Base-by-base conservation (phyloP, 257 asterid genomes). In the Catharanthus roseus region DNA sequence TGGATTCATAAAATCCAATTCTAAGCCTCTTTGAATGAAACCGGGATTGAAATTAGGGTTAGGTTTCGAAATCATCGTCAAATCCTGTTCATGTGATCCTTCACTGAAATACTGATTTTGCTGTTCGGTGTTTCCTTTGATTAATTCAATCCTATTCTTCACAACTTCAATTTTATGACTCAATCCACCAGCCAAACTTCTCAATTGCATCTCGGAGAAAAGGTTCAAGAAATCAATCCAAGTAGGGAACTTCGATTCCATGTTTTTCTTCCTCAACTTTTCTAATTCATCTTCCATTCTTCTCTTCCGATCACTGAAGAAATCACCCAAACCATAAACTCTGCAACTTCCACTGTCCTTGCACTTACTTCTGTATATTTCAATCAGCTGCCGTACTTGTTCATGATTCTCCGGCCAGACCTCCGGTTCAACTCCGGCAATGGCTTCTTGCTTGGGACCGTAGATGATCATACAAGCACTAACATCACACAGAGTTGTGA, bases 401-500 rank as follows among this genome's bases (percentile, higher is more conserved):
- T 82, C 79, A 0, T 61, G 31, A 58, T 79, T 64, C 16, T 76
- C 73, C 19, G 96, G 96, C 96, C 95, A 90, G 12, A 84, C 71
- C 13, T 80, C 87, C 5, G 86, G 80, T 28, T 83, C 81, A 1
- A 29, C 16, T 0, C 71, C 15, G 3, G 64, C 54, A 1, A 71
- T 67, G 18, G 18, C 16, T 38, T 79, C 72, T n/a, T 72, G 83
- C 53, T 76, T 74, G 0, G 93, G 87, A 2, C 85, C 88, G 62
- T 81, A 82, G 77, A 91, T 85, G 33, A 91, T 86, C 84, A 89
- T 77, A 77, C 95, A 89, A 0, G 92, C 90, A 10, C 62, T 67
- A 5, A 91, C 91, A 63, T 83, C 96, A 42, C 96, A 89, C 0
- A 91, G 86, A 0, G 96, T 91, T 6, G 91, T 83, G 83, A 91